These are phyloP conservation scores for Ciborinia camelliae DNA, from an alignment of 2,329 filamentous ascomycete genomes.

Conservation along the genomic window DNA sequence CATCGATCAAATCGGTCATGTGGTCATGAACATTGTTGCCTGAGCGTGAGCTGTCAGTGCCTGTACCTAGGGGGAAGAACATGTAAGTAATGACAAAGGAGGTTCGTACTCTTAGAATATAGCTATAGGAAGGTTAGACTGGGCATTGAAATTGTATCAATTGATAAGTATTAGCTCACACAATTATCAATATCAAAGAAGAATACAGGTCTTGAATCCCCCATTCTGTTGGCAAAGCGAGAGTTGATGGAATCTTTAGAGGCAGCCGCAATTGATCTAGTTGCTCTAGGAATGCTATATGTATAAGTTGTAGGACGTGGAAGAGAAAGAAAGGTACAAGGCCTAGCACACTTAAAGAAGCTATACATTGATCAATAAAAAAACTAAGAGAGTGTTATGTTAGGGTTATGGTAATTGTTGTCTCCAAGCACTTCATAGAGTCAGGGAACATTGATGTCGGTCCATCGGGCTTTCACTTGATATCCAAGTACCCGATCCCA, in stretches of 20 bases:
- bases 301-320: background rate
- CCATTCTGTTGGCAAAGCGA: conserved; percentile 19
- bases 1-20: conserved; percentile 78
- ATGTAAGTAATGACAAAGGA: background rate
- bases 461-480: background rate
- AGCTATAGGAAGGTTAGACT: conserved; percentile 48
- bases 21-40: conserved; percentile 79
- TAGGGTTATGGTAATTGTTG: background rate
- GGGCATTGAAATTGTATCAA: conserved; percentile 33
- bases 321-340: conserved; percentile 1
- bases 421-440: too few relatives aligned
- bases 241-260: background rate
- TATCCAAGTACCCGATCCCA: background rate
- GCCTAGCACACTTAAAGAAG: conserved; percentile 11
- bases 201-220: conserved; percentile 50
- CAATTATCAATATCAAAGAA: conserved; percentile 99
- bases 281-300: conserved; percentile 6
- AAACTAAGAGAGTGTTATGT: background rate
- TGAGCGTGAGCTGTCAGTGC: conserved; percentile 33
- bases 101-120: conserved; percentile 70
- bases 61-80: conserved; percentile 3
- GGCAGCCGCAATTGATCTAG: conserved; percentile 3
- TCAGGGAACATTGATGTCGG: background rate
- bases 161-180: conserved; percentile 80
- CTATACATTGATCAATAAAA: conserved; percentile 3